Base-by-base conservation (phyloP, 1,139 yeast species). In the Candida glucosophila region DNA sequence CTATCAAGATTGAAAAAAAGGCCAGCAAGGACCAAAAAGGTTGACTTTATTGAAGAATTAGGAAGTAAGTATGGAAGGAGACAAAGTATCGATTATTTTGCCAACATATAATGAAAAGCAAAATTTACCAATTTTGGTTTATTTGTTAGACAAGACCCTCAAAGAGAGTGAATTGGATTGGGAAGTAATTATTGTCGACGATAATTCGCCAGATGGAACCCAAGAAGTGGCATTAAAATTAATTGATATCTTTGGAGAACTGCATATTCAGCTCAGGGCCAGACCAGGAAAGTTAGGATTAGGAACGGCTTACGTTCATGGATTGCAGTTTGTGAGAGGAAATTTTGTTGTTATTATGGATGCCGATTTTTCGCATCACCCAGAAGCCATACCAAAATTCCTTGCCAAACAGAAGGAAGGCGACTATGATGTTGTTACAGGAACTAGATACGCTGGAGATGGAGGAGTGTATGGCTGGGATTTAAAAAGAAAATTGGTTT, bases 391-490 rank as follows among this genome's bases (percentile, higher is more conserved):
- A 49, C 90, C 90, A 5, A 61, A 77, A 47, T 79, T 80, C 46
- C 77, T 80, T 41, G 69, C 67, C 30, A 73, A 75, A 48, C 92
- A 80, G 48, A 68, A 76, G 52, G 58, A 65, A 33, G 68, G 63
- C 28, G 54, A 79, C 52, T 78, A 56, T 43, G 92, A 80, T 43
- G 79, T 80, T 49, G 90, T 80, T 27, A 79, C 90, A n/a, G 92
- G 92, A 26, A 80, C 92, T 11, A 69, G 92, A 44, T 80, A 80
- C 42, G 80, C 81, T 12, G 88, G 88, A 9, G 61, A 79, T 40
- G 92, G 92, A 16, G 92, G 92, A 24, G 92, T 80, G 17, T 80
- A 67, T 43, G 92, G 92, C 17, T 80, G 92, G 92, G 88, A 80
- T 46, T 67, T 80, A 48, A 79, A 79, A 65, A 68, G 92, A 45